phyloP scores from a whole-genome alignment of 2,329 filamentous ascomycete species.

The Cercospora beticola region DNA sequence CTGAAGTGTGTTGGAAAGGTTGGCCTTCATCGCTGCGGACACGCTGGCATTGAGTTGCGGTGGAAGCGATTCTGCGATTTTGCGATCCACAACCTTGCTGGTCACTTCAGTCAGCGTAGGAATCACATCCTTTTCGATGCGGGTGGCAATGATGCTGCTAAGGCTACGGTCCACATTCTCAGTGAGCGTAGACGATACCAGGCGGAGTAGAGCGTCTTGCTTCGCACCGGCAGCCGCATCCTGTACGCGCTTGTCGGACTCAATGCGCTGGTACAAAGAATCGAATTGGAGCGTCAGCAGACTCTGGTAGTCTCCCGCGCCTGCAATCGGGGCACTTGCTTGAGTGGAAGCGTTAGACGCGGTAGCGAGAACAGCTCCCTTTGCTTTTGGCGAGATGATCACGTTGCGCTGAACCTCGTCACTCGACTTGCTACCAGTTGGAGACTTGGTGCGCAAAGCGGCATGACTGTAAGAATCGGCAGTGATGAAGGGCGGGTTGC shows the following conservation, averaged over 20 bases:
- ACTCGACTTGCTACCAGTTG: slow-evolving; percentile 13
- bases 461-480: slow-evolving; percentile 45
- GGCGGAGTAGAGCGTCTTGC: slow-evolving; percentile 66
- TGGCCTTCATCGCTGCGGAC: slow-evolving; percentile 69
- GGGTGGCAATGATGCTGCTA: slow-evolving; percentile 70
- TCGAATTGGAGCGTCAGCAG: slow-evolving; percentile 52
- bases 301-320: slow-evolving; percentile 15
- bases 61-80: slow-evolving; percentile 67
- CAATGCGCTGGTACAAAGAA: slow-evolving; percentile 60
- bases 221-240: slow-evolving; percentile 64
- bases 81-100: slow-evolving; percentile 66
- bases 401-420: slow-evolving; percentile 25
- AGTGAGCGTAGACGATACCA: slow-evolving; percentile 67
- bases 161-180: slow-evolving; percentile 76
- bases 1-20: slow-evolving; percentile 65
- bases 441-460: slow-evolving; percentile 23
- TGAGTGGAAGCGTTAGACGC: slow-evolving; percentile 14
- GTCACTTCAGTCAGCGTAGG: slow-evolving; percentile 71
- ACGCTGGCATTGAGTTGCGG: slow-evolving; percentile 65
- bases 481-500: slow-evolving; percentile 37
- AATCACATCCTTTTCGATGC: slow-evolving; percentile 72
- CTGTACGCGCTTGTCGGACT: slow-evolving; percentile 66
- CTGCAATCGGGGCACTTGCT: slow-evolving; percentile 14
- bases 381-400: slow-evolving; percentile 18
- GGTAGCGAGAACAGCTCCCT: background rate